Conservation (phyloP, 2,329 filamentous ascomycete genomes). For the Fusarium praegraminearum region DNA sequence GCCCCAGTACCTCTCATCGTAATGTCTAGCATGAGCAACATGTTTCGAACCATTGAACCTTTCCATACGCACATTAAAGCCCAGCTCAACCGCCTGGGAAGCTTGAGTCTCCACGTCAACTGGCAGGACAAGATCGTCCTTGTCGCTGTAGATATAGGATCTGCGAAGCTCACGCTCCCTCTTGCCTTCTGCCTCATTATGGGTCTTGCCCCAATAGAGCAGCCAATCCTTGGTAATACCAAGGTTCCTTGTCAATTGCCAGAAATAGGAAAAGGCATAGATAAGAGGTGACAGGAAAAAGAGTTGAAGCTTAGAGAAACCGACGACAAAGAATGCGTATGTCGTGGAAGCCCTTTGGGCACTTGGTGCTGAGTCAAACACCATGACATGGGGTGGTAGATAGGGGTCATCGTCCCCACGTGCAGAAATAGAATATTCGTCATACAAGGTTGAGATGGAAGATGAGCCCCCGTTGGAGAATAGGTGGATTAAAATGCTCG, state of each 20-base stretch:
- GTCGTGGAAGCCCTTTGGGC: not conserved
- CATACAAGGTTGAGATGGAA: constrained; percentile 4
- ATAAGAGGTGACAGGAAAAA: not conserved
- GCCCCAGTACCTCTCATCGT: constrained; percentile 18
- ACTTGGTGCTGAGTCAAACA: constrained; percentile 27
- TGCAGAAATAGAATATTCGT: constrained; percentile 9
- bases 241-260: not conserved
- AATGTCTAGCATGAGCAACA: constrained; percentile 10
- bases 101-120: constrained; percentile 3
- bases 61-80: constrained; percentile 4
- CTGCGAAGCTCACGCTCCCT: constrained; percentile 17
- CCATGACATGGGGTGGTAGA: constrained; percentile 11
- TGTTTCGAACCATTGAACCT: constrained; percentile 23
- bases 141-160: constrained; percentile 26
- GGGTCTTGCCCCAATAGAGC: constrained; percentile 5
- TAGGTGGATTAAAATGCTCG: constrained; percentile 13
- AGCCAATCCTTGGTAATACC: constrained; percentile 10
- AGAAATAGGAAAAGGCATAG: not conserved
- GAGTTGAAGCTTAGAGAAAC: not conserved
- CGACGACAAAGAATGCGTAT: constrained; percentile 11
- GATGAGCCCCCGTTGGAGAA: constrained; percentile 25
- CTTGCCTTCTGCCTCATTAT: constrained; percentile 18
- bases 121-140: constrained; percentile 1
- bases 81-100: not conserved
- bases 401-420: not conserved